Evolutionary conservation across 139 green algal genomes (phyloP), one percentile per base, ranked within the genome.

Genomic region (Penium margaritaceum): DNA sequence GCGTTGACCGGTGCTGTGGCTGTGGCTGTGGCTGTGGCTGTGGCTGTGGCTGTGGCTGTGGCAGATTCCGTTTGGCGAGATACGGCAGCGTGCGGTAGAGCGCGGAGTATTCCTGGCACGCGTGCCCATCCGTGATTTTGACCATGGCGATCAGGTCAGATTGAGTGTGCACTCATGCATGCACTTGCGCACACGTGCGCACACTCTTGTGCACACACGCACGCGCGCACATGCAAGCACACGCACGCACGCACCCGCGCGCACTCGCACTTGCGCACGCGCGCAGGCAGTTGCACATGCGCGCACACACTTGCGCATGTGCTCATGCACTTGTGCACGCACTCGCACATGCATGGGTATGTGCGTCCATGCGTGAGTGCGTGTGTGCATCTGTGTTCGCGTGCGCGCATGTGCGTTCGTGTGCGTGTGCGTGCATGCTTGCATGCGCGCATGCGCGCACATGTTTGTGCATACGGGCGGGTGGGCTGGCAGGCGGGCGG

Each of bases 81-180:
- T 92, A 21, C 58, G 82, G 1, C 19, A 35, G 29, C 75, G 78
- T 12, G 85, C 71, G 5, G 44, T 83, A 15, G 63, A 81, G 14
- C 36, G 60, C 3, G 87, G 78, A n/a, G 78, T 90, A 14, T 38
- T 85, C 17, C 83, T 86, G 68, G 46, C 72, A 12, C 78, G 84
- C 14, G 84, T 91, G 3, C 70, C 83, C 1, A 80, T 89, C 15
- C 65, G 87, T 17, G 88, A 92, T 67, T 92, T 92, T 74, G 87
- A 92, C 75, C 83, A 88, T 46, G 67, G 81, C 46, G 87, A 92
- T 67, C 87, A 90, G 74, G 74, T 81, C 30, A n/a, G 44, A 74
- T 15, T 21, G 30, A 27, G 5, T 9, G 7, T 30, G 61, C 21
- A 14, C 21, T 27, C 39, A 60, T 57, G 38, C 32, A 65, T n/a